Percentiles rank a stretch among this genome's conserved stretches.
Evolutionary conservation across 371 early-diverging fungal species (phyloP).

Genomic region (Rhizopus arrhizus): DNA sequence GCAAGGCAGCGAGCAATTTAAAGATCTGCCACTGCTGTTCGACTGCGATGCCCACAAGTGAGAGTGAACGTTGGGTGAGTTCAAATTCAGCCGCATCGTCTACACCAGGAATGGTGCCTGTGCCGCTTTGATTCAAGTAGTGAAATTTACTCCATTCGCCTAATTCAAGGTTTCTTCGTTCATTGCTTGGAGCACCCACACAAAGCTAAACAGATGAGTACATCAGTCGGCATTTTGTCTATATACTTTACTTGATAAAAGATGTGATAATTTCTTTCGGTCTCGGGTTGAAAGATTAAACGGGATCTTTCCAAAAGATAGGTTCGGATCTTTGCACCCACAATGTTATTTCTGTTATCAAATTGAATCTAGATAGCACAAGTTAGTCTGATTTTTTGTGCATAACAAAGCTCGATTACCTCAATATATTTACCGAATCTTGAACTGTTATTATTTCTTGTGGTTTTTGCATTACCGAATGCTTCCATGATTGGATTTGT

Average conservation of each 20-base stretch:
- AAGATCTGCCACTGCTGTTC: conserved; percentile 91
- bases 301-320: conserved; percentile 99
- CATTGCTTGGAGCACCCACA: conserved; percentile 81
- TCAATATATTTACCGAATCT: conserved; percentile 99
- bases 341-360: conserved; percentile 78
- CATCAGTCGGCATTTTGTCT: not conserved
- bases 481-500: conserved; percentile 99
- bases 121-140: conserved; percentile 87
- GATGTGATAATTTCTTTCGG: conserved; percentile 98
- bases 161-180: conserved; percentile 78
- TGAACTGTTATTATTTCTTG: conserved; percentile 97
- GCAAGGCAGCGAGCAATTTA: conserved; percentile 83
- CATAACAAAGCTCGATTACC: conserved; percentile 27
- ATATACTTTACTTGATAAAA: conserved; percentile 82
- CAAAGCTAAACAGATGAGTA: conserved; percentile 64
- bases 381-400: not conserved
- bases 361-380: conserved; percentile 66
- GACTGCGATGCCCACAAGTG: conserved; percentile 82
- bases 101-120: conserved; percentile 81
- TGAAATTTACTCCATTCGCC: conserved; percentile 76
- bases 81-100: conserved; percentile 92
- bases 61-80: conserved; percentile 81
- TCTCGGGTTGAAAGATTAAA: conserved; percentile 88
- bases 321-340: conserved; percentile 95
- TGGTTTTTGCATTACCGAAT: conserved; percentile 99